Conservation (phyloP, 495 filamentous ascomycete genomes). For the Tirmania nivea region DNA sequence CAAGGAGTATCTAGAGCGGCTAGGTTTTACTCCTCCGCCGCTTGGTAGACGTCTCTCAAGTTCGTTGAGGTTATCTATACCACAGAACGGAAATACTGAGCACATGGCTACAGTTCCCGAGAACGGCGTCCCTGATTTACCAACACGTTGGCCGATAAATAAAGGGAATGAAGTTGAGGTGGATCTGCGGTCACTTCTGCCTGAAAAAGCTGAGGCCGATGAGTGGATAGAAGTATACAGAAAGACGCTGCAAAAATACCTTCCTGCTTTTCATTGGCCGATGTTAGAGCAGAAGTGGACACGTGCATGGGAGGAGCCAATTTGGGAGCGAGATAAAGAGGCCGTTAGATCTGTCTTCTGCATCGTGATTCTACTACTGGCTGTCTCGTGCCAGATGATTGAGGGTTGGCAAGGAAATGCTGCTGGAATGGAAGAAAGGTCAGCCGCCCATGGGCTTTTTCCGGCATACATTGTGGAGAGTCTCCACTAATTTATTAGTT, state of each 20-base stretch:
- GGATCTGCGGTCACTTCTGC: constrained; percentile 17
- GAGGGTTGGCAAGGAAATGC: constrained; percentile 8
- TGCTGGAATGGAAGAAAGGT: constrained; percentile 10
- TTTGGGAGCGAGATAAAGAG: constrained; percentile 16
- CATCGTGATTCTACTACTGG: constrained; percentile 14
- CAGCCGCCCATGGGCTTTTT: not conserved
- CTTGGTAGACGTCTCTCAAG: not conserved
- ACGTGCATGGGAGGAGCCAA: constrained; percentile 12
- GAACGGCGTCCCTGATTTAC: not conserved
- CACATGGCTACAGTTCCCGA: not conserved
- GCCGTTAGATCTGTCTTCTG: constrained; percentile 17
- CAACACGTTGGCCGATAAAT: not conserved
- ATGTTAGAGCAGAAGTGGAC: constrained; percentile 13
- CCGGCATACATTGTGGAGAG: not conserved
- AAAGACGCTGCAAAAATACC: constrained; percentile 12
- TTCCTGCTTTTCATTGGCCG: constrained; percentile 18
- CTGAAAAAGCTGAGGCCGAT: constrained; percentile 9
- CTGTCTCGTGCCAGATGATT: constrained; percentile 15
- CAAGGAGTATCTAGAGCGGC: not conserved
- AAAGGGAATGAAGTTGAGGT: not conserved
- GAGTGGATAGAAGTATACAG: constrained; percentile 12
- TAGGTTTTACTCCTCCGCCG: not conserved
- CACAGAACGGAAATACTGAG: not conserved
- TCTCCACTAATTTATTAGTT: not conserved
- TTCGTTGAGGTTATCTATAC: not conserved